A percentile compares a stretch with the other conserved stretches of the same genome.
Conservation (phyloP, 371 early-diverging fungal genomes). For the Gilbertella persicaria region DNA sequence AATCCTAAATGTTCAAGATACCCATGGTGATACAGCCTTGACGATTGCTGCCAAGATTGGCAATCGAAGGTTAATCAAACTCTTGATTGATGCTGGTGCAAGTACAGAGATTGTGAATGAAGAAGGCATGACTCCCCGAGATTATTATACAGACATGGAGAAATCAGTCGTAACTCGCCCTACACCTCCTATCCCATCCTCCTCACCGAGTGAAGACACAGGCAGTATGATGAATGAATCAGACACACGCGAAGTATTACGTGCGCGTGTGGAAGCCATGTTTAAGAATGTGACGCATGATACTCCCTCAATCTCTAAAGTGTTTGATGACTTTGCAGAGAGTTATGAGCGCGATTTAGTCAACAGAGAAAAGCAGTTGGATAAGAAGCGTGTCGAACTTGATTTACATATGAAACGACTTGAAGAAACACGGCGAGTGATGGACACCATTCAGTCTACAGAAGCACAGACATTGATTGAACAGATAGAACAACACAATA, state of each 20-base stretch:
- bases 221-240: constrained; percentile 36
- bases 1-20: constrained; percentile 85
- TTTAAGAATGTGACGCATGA: constrained; percentile 13
- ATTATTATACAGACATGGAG: constrained; percentile 45
- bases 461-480: background rate
- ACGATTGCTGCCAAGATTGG: constrained; percentile 82
- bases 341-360: constrained; percentile 37
- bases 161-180: constrained; percentile 1
- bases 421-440: constrained; percentile 19
- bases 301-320: constrained; percentile 29
- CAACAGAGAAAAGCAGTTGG: constrained; percentile 19
- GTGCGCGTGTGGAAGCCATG: constrained; percentile 22
- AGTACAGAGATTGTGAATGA: constrained; percentile 72
- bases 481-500: constrained; percentile 1
- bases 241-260: constrained; percentile 25
- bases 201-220: constrained; percentile 16
- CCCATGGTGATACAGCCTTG: constrained; percentile 87
- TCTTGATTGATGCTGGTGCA: constrained; percentile 85
- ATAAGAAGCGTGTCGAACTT: constrained; percentile 32
- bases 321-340: constrained; percentile 37
- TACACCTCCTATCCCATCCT: background rate
- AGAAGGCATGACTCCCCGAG: constrained; percentile 63
- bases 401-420: constrained; percentile 23
- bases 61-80: constrained; percentile 66
- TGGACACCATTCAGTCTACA: constrained; percentile 5